These are phyloP conservation scores for Trypanosoma avium DNA, from an alignment of 208 protist genomes.

Conservation along the genomic window DNA sequence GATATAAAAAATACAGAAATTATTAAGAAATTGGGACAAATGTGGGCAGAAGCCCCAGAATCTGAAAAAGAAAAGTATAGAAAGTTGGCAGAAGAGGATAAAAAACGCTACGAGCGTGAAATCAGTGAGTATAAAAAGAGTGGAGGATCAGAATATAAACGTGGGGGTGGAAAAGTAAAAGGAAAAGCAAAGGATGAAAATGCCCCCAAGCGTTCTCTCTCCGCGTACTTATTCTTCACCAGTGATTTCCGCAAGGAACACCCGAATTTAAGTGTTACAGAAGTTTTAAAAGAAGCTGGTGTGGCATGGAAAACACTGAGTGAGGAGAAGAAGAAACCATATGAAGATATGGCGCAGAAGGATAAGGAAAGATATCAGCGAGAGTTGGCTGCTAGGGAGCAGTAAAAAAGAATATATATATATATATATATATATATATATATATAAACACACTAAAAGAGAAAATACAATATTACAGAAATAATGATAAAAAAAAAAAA, in stretches of 20 bases:
- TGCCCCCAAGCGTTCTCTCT: slow-evolving; percentile 78
- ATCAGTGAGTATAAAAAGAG: slow-evolving; percentile 69
- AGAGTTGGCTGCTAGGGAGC: slow-evolving; percentile 29
- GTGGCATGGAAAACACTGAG: slow-evolving; percentile 64
- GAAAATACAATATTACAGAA: background rate
- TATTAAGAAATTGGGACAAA: slow-evolving; percentile 51
- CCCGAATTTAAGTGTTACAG: slow-evolving; percentile 48
- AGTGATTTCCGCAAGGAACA: slow-evolving; percentile 70
- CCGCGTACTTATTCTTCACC: slow-evolving; percentile 82
- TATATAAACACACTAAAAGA: background rate
- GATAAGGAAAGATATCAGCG: slow-evolving; percentile 83
- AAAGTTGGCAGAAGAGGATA: slow-evolving; percentile 75
- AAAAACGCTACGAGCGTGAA: slow-evolving; percentile 73
- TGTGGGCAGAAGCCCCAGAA: slow-evolving; percentile 66
- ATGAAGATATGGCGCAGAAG: slow-evolving; percentile 69
- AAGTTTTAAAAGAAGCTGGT: slow-evolving; percentile 65
- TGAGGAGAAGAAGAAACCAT: slow-evolving; percentile 77
- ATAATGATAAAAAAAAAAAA: background rate
- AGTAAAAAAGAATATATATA: background rate
- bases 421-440: slow-evolving; percentile 12
- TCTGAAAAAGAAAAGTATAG: slow-evolving; percentile 72
- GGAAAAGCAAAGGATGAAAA: slow-evolving; percentile 78
- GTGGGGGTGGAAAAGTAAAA: slow-evolving; percentile 46
- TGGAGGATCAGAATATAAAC: slow-evolving; percentile 61
- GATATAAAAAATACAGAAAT: slow-evolving; percentile 74